Percentiles rank a stretch among this genome's conserved stretches.
Evolutionary conservation across 2,329 filamentous ascomycete species (phyloP).

Genomic region (Aspergillus viridinutans): DNA sequence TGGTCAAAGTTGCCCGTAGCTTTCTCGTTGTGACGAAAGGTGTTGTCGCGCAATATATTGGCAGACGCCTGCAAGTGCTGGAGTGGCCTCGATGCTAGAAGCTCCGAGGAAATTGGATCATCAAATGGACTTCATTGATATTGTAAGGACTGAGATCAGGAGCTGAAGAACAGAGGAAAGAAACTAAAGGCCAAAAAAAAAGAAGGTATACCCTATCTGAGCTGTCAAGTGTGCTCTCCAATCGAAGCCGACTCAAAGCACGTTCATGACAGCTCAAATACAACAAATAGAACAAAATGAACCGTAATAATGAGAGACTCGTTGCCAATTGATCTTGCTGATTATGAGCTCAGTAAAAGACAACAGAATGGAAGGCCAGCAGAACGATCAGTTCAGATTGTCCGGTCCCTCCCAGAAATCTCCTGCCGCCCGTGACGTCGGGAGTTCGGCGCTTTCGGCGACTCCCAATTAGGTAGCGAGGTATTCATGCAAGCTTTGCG

Average conservation of each 20-base stretch:
- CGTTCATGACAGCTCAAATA: slow-evolving; percentile 13
- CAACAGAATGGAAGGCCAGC: not conserved
- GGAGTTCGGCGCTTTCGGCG: slow-evolving; percentile 30
- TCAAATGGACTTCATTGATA: not conserved
- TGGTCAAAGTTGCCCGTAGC: not conserved
- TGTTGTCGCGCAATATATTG: not conserved
- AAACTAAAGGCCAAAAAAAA: slow-evolving; percentile 13
- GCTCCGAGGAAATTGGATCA: not conserved
- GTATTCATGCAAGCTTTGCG: slow-evolving; percentile 9
- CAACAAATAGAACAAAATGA: slow-evolving; percentile 1
- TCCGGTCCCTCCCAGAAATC: slow-evolving; percentile 2
- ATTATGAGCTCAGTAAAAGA: not conserved
- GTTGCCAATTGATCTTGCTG: not conserved
- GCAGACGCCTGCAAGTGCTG: not conserved
- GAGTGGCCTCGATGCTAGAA: not conserved
- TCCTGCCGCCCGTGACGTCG: slow-evolving; percentile 22
- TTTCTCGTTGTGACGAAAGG: not conserved
- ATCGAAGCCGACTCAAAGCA: slow-evolving; percentile 3
- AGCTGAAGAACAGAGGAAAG: not conserved
- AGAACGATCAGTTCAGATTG: not conserved
- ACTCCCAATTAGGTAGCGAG: not conserved
- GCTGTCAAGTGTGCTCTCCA: not conserved
- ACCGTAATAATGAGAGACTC: not conserved
- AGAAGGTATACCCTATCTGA: not conserved
- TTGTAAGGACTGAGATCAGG: not conserved